phyloP scores from a whole-genome alignment of 2,329 filamentous ascomycete species.

The Xylariaceae sp. region DNA sequence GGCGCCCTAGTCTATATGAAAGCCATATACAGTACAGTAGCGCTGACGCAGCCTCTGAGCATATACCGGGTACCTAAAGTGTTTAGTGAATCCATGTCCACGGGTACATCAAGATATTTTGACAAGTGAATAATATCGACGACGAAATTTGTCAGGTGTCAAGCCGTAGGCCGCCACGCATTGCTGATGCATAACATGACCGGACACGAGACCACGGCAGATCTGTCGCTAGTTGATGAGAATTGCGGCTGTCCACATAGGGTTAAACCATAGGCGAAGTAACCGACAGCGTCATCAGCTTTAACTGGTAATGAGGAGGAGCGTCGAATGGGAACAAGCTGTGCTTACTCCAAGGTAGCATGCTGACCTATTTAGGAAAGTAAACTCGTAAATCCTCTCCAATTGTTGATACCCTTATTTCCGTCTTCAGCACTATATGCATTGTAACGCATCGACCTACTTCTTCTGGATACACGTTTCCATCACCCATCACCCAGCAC shows the following conservation, averaged over 20 bases:
- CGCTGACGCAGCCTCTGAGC: background rate
- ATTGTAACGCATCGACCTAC: constrained; percentile 13
- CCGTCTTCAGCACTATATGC: constrained; percentile 7
- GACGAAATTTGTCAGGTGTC: background rate
- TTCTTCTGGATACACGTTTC: constrained; percentile 6
- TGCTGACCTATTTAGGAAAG: constrained; percentile 15
- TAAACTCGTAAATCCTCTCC: constrained; percentile 2
- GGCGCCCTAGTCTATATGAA: no score
- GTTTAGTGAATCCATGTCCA: no score
- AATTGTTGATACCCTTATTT: constrained; percentile 5
- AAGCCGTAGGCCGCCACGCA: no score
- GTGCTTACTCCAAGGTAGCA: constrained; percentile 4
- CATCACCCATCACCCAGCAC: constrained; percentile 5
- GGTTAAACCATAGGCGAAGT: background rate
- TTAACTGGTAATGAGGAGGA: background rate
- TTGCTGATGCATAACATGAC: no score
- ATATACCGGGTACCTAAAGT: no score
- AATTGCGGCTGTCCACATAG: background rate
- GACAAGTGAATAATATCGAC: background rate
- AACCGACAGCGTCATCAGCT: background rate
- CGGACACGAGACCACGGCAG: constrained; percentile 7
- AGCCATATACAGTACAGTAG: no score
- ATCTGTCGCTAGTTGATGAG: background rate
- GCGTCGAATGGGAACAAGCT: constrained; percentile 6
- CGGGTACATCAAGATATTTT: no score